phyloP scores from a whole-genome alignment of 768 basidiomycete genomes.

The Grammothele lineata region DNA sequence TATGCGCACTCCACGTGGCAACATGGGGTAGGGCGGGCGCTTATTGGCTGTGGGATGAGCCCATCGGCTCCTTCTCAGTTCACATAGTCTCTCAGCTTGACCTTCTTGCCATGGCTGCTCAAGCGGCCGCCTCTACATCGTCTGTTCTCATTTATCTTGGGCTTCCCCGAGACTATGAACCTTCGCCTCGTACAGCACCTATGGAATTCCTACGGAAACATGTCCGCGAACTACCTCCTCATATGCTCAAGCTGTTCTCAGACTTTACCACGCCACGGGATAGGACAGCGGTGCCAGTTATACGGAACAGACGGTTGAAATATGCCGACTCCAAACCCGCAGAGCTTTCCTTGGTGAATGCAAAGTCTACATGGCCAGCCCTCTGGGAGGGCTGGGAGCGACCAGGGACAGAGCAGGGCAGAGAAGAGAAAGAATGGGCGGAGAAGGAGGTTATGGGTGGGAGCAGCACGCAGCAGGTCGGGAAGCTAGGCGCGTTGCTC shows the following conservation, averaged over 20 bases:
- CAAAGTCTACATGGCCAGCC: constrained; percentile 57
- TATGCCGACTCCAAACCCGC: constrained; percentile 53
- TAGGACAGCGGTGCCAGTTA: constrained; percentile 54
- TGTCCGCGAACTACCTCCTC: constrained; percentile 61
- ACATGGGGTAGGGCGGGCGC: neutral
- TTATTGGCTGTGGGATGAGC: no score
- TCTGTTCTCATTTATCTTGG: constrained; percentile 47
- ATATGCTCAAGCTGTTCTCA: constrained; percentile 46
- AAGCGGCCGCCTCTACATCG: no score
- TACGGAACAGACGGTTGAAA: constrained; percentile 70
- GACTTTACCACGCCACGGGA: constrained; percentile 51
- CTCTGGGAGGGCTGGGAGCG: constrained; percentile 61
- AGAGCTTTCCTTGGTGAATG: constrained; percentile 50
- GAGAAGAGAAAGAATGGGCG: constrained; percentile 71
- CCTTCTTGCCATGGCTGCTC: no score
- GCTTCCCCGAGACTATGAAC: constrained; percentile 53
- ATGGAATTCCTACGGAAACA: constrained; percentile 60
- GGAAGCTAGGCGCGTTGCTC: constrained; percentile 63
- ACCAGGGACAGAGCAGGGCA: constrained; percentile 45
- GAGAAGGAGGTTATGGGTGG: constrained; percentile 57
- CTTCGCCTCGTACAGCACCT: constrained; percentile 54
- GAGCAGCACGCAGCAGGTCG: constrained; percentile 49
- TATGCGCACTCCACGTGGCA: neutral
- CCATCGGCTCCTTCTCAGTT: no score
- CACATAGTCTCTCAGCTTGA: no score